Evolutionary conservation across 2,329 filamentous ascomycete genomes (phyloP), one percentile per base, ranked within the genome.

Genomic region (Calcarisporium arbuscula): DNA sequence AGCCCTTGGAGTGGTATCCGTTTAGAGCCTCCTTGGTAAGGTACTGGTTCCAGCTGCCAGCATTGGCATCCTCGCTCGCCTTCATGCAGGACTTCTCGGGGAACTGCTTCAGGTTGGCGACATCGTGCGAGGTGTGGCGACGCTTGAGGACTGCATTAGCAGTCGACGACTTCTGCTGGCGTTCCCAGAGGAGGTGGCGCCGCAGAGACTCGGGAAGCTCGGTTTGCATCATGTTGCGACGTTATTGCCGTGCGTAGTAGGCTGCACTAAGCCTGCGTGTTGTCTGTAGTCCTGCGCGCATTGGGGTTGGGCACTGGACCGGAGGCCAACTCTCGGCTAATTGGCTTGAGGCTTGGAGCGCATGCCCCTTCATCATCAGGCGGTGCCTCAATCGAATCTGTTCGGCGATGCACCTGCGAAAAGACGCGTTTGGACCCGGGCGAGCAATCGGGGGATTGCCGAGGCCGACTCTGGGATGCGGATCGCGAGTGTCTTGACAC

Each of bases 191-290:
- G 12, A 98, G 79, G 50, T 95, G 85, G 48, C 88, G 85, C 16
- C 92, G 80, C 4, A 98, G 78, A 16, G 87, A 94, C 57, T 95
- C 88, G 3, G 90, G 95, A 35, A 98, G 69, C 64, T 98, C 92
- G 1, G 86, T 94, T 8, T 86, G 83, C 37, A 98, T 74, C 92
- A 98, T 98, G 61, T 95, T 94, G 41, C 89, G 78, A 33, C 92
- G 78, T n/a, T n/a, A n/a, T n/a, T n/a, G n/a, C n/a, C n/a, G n/a
- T n/a, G n/a, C n/a, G n/a, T n/a, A n/a, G n/a, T n/a, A n/a, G n/a
- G n/a, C n/a, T n/a, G n/a, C n/a, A n/a, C n/a, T n/a, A n/a, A n/a
- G n/a, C n/a, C n/a, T n/a, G n/a, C n/a, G n/a, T n/a, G n/a, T n/a
- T n/a, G n/a, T n/a, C n/a, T n/a, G n/a, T n/a, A n/a, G n/a, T n/a